These are phyloP conservation scores for Trifolium subterraneum DNA, from an alignment of 306 rosid species.

Conservation along the genomic window DNA sequence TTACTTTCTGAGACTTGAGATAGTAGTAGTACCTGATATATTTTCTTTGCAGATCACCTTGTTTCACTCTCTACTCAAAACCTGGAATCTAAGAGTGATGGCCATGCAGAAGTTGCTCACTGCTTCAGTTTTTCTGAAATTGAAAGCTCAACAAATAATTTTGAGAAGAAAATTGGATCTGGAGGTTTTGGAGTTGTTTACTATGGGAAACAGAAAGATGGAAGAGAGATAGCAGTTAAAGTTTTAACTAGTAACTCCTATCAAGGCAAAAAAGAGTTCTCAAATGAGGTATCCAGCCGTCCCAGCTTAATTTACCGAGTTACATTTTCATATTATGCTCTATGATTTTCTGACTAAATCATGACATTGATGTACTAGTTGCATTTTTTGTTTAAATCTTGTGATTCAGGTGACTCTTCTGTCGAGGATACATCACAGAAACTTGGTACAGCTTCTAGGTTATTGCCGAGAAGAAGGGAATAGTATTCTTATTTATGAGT, in stretches of 20 bases:
- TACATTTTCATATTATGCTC: background rate
- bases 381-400: slow-evolving; percentile 14
- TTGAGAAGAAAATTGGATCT: slow-evolving; percentile 83
- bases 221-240: slow-evolving; percentile 92
- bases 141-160: slow-evolving; percentile 71
- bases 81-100: slow-evolving; percentile 53
- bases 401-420: slow-evolving; percentile 83
- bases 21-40: slow-evolving; percentile 33
- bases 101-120: slow-evolving; percentile 79
- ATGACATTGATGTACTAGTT: background rate
- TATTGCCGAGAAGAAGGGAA: slow-evolving; percentile 80
- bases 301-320: background rate
- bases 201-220: slow-evolving; percentile 80
- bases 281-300: slow-evolving; percentile 74
- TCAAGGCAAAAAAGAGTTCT: slow-evolving; percentile 95
- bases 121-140: slow-evolving; percentile 75
- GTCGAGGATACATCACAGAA: slow-evolving; percentile 97
- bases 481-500: slow-evolving; percentile 92
- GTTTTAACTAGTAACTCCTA: slow-evolving; percentile 78
- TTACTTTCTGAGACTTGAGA: slow-evolving; percentile 36
- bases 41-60: slow-evolving; percentile 50
- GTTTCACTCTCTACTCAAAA: slow-evolving; percentile 57
- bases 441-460: slow-evolving; percentile 92
- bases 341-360: too few relatives aligned
- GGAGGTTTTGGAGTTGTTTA: slow-evolving; percentile 97